Evolutionary conservation across 2,329 filamentous ascomycete species (phyloP), one percentile per base, ranked within the genome.

Genomic region (Diplodia intermedia): DNA sequence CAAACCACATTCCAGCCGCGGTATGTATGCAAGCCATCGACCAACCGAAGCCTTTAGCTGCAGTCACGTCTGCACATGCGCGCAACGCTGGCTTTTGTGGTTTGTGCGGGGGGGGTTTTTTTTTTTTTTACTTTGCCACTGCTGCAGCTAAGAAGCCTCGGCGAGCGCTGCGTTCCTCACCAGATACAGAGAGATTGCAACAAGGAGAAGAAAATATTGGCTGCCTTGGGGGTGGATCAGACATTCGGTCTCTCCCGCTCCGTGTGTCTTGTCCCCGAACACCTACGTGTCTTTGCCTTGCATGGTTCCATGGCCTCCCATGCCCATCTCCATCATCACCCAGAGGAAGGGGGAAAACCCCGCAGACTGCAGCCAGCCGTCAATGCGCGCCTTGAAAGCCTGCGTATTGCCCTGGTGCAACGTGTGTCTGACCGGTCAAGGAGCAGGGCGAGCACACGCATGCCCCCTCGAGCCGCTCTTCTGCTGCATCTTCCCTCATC

Each of bases 31-130:
- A 56, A 38, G 53, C 53, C 53, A 56, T 56, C 53, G 31, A 4
- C 52, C 52, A 56, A 38, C 53, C 52, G 23, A 56, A 38, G 33
- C 5, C 52, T 53, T 29, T 26, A 33, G 53, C 47, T 55, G 53
- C 53, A 43, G 53, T 55, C 53, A 55, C 53, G 12, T 55, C 14
- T 26, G 29, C 14, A 20, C 12, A 55, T 36, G 20, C 31, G 53
- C 31, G 40, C 40, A n/a, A 47, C 40, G 40, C 40, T 47, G 40
- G 40, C 40, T 47, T n/a, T n/a, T 9, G n/a, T n/a, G 6, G 7
- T 47, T n/a, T 47, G n/a, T n/a, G n/a, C n/a, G n/a, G n/a, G n/a
- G n/a, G n/a, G n/a, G n/a, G n/a, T 47, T 20, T 47, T 9, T 47
- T 20, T 47, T n/a, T 47, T 47, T 47, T n/a, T 18, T 43, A 18